Evolutionary conservation across 495 filamentous ascomycete species (phyloP), one percentile per base, ranked within the genome.

Genomic region (Aspergillus panamensis): DNA sequence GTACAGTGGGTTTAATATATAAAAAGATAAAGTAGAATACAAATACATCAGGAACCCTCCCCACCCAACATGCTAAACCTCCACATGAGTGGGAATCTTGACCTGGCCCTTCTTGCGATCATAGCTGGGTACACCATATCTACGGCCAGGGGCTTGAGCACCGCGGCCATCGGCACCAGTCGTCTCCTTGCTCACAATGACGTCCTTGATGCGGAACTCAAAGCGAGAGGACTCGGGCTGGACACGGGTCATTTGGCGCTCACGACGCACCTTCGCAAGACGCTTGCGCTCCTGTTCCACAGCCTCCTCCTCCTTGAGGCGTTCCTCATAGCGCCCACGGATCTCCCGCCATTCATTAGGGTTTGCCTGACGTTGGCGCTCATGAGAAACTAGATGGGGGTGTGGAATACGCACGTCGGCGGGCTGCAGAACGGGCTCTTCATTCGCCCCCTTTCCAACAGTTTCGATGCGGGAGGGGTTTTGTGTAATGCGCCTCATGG

Each of bases 331-430:
- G 44, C 73, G 70, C 29, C 70, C 61, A 3, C 69, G 56, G 2
- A 72, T 64, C 35, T 82, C 71, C 3, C 70, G 51, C 35, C 42
- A 47, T 71, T 67, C 59, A 66, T 64, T 54, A 1, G 72, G 69
- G 43, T 64, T 43, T 5, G 59, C 42, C 7, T 62, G 49, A 47
- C 69, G 66, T 48, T 74, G 66, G 32, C 69, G 67, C 60, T 90
- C 86, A 53, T 85, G 69, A 31, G 79, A 66, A 17, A 96, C 77
- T 42, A 97, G 77, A 64, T 96, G 88, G 2, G 93, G 91, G 68
- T 96, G 91, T 7, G 92, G 92, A 48, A 97, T 89, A 65, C 90
- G 87, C 47, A 84, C 76, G 62, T 98, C 95, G 7, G 91, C 85
- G 6, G 95, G 87, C 43, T 94, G 84, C 40, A 97, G 82, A 14